Evolutionary conservation across 2,329 filamentous ascomycete species (phyloP), one percentile per base, ranked within the genome.

Genomic region (Talaromyces sp.): DNA sequence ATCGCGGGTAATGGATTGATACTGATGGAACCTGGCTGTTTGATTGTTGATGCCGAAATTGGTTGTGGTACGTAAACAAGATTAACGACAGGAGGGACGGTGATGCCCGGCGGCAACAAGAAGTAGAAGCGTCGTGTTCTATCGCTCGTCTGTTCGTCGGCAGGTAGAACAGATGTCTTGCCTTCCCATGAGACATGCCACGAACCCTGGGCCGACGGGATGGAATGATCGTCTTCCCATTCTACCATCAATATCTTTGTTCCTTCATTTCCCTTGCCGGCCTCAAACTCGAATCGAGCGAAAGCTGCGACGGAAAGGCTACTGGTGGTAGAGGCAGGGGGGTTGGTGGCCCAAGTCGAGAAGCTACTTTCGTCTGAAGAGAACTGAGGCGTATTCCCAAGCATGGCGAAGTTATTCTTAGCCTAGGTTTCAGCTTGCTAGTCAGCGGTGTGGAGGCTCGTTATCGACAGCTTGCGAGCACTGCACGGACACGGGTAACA

Each of bases 201-300:
- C 64, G 83, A 83, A 2, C 82, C 83, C 0, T n/a, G n/a, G n/a
- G n/a, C n/a, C n/a, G n/a, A n/a, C n/a, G n/a, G n/a, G n/a, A n/a
- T n/a, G n/a, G n/a, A n/a, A n/a, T 82, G 79, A 67, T 84, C 83
- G 59, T 88, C 85, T 72, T 91, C 87, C 92, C 92, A 96, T 75
- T 96, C 92, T 42, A 96, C 88, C 91, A 96, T 95, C 69, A 96
- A 80, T 66, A 96, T 88, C 80, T 96, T 96, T 66, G 91, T 96
- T 44, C 92, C 92, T 67, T 93, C 89, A 70, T 91, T 91, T 57
- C 86, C 89, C 73, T 84, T 85, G 39, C 87, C 88, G 0, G 85
- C 82, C 76, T 93, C 89, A 72, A 96, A 96, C 74, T 96, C 92
- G 76, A 96, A 96, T 64, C 92, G 88, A 52, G 91, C 89, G 52